Percentiles rank a stretch among this genome's conserved stretches.
These are phyloP conservation scores for Lasiosphaeria ovina DNA, from an alignment of 495 filamentous ascomycete species.

Conservation along the genomic window DNA sequence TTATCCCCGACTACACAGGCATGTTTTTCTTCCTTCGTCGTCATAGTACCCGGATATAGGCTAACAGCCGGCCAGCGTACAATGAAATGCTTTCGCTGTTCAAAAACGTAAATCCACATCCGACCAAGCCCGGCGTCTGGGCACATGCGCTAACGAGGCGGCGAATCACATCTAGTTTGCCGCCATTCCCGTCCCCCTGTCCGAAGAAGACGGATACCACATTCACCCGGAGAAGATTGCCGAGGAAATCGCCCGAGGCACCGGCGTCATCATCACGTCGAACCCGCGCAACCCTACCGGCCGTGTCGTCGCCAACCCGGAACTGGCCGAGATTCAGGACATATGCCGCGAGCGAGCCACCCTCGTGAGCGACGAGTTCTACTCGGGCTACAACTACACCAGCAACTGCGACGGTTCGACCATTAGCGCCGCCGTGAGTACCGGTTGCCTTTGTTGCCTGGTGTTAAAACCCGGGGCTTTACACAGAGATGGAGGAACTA, in stretches of 20 bases:
- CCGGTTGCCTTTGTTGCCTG: not conserved
- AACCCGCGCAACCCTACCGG: slow-evolving; percentile 97
- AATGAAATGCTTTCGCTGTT: slow-evolving; percentile 95
- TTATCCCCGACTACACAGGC: slow-evolving; percentile 67
- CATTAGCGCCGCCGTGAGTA: slow-evolving; percentile 68
- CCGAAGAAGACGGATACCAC: slow-evolving; percentile 80
- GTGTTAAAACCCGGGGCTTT: not conserved
- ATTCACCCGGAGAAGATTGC: slow-evolving; percentile 91
- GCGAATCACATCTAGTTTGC: slow-evolving; percentile 59
- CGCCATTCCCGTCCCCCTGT: slow-evolving; percentile 82
- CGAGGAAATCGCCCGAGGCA: slow-evolving; percentile 83
- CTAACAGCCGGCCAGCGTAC: slow-evolving; percentile 57
- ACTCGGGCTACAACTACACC: slow-evolving; percentile 93
- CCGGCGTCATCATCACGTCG: slow-evolving; percentile 87
- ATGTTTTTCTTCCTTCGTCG: not conserved
- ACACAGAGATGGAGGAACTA: not conserved
- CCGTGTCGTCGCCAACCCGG: slow-evolving; percentile 72
- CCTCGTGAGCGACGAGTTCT: slow-evolving; percentile 95
- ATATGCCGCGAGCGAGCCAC: slow-evolving; percentile 88
- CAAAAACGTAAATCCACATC: slow-evolving; percentile 59
- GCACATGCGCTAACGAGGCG: not conserved
- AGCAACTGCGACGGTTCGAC: slow-evolving; percentile 84
- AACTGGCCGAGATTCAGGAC: slow-evolving; percentile 84
- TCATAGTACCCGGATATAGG: not conserved
- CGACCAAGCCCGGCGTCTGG: slow-evolving; percentile 10